A percentile compares a stretch with the other conserved stretches of the same genome.
Conservation (phyloP, 176 grass and related monocot species). For the Poa annua region DNA sequence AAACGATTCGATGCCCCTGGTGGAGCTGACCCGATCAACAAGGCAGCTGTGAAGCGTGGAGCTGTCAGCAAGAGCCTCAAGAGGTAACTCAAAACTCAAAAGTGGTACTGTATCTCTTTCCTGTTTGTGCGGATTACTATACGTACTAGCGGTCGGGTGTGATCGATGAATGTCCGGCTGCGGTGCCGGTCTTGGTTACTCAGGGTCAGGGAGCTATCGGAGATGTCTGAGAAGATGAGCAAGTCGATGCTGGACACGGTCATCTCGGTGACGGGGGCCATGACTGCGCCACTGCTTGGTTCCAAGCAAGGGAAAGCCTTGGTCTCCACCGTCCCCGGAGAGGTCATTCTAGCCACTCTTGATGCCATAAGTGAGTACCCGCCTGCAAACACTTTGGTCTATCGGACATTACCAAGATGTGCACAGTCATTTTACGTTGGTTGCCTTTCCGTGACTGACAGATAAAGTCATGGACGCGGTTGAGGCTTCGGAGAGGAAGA, state of each 20-base stretch:
- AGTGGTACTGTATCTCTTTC: neutral
- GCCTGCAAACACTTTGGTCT: neutral
- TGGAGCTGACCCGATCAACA: conserved; percentile 32
- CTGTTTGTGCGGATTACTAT: neutral
- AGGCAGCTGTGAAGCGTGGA: conserved; percentile 39
- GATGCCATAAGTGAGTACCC: conserved; percentile 78
- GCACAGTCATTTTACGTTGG: neutral
- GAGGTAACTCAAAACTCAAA: conserved; percentile 50
- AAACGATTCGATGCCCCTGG: conserved; percentile 22
- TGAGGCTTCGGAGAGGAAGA: conserved; percentile 76
- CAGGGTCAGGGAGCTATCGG: conserved; percentile 85
- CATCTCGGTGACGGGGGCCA: conserved; percentile 66
- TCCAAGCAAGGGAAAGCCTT: conserved; percentile 78
- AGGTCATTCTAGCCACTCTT: conserved; percentile 79
- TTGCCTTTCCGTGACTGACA: conserved; percentile 34
- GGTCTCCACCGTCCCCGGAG: conserved; percentile 61
- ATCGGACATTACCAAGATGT: neutral
- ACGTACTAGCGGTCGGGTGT: neutral
- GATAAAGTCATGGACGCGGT: conserved; percentile 89
- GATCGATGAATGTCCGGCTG: neutral
- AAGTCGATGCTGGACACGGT: conserved; percentile 74
- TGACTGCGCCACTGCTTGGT: conserved; percentile 65
- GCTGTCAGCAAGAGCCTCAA: conserved; percentile 76
- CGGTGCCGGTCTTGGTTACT: neutral
- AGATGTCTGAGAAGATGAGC: conserved; percentile 97